phyloP scores from a whole-genome alignment of 352 stramenopile genomes.

The Pythium brachiatum region DNA sequence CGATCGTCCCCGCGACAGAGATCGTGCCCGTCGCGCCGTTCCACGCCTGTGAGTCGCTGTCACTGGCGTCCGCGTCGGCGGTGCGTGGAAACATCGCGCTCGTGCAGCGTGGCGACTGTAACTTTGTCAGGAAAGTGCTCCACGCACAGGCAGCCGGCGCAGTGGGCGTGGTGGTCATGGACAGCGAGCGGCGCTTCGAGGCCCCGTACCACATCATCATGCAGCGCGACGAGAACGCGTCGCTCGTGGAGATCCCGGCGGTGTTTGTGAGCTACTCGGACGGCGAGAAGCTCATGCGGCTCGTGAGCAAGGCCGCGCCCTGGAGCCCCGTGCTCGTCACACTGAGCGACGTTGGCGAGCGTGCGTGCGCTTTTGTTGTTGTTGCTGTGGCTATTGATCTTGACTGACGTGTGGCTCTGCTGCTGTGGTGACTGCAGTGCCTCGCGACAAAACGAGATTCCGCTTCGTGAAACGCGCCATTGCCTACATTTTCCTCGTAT shows the following conservation, averaged over 20 bases:
- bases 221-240: conserved; percentile 77
- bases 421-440: conserved; percentile 35
- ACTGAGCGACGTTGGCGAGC: conserved; percentile 52
- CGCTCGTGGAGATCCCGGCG: conserved; percentile 55
- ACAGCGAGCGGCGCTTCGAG: conserved; percentile 49
- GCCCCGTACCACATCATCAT: conserved; percentile 82
- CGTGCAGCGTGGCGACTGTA: conserved; percentile 70
- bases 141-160: conserved; percentile 65
- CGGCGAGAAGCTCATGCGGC: conserved; percentile 52
- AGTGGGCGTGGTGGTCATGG: conserved; percentile 71
- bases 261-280: conserved; percentile 72
- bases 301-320: conserved; percentile 34
- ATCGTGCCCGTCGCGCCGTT: conserved; percentile 56
- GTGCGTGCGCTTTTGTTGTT: conserved; percentile 30
- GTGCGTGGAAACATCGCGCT: conserved; percentile 67
- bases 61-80: conserved; percentile 21
- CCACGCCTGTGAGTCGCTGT: conserved; percentile 56
- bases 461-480: conserved; percentile 64
- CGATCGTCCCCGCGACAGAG: conserved; percentile 30
- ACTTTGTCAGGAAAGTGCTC: conserved; percentile 52
- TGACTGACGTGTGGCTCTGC: neutral
- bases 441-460: conserved; percentile 50
- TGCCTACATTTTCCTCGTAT: conserved; percentile 76
- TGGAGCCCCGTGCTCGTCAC: conserved; percentile 63
- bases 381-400: neutral